Evolutionary conservation across 2,329 filamentous ascomycete genomes (phyloP).

Genomic region (Chaetomiaceae sp.): DNA sequence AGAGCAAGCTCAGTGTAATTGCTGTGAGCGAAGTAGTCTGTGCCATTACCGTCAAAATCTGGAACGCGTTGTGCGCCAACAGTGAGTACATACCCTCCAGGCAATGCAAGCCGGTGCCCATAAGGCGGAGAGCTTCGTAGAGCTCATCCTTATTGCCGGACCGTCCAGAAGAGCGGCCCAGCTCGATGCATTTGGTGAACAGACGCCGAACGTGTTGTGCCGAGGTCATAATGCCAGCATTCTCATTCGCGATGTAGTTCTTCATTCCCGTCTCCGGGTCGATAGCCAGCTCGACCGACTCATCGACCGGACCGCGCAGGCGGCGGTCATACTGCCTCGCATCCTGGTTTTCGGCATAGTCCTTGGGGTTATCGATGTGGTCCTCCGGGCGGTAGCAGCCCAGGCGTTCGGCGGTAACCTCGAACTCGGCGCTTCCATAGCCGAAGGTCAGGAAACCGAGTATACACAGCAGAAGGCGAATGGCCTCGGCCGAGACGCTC

Average conservation of each 20-base stretch:
- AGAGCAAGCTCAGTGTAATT: conserved; percentile 88
- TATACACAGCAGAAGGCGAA: conserved; percentile 82
- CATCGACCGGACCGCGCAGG: conserved; percentile 77
- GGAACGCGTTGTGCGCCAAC: no score
- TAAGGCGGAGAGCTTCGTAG: conserved; percentile 77
- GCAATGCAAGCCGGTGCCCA: conserved; percentile 87
- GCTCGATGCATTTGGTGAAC: conserved; percentile 68
- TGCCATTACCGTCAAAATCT: background rate
- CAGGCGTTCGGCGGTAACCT: conserved; percentile 73
- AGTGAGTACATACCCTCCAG: conserved; percentile 56
- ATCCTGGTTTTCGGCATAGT: conserved; percentile 86
- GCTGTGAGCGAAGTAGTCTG: conserved; percentile 86
- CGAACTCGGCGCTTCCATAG: conserved; percentile 78
- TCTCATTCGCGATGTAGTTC: conserved; percentile 90
- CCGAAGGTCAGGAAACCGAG: conserved; percentile 87
- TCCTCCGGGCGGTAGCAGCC: conserved; percentile 80
- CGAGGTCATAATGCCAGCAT: conserved; percentile 73
- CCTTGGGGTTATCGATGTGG: conserved; percentile 71
- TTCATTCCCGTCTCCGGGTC: conserved; percentile 76
- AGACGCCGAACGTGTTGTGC: conserved; percentile 71
- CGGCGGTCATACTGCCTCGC: conserved; percentile 76
- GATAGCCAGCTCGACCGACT: conserved; percentile 71
- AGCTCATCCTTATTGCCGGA: conserved; percentile 69
- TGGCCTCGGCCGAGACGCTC: conserved; percentile 83
- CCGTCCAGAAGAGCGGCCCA: conserved; percentile 69